phyloP scores from a whole-genome alignment of 257 asterid species.

The Plantago elongata region DNA sequence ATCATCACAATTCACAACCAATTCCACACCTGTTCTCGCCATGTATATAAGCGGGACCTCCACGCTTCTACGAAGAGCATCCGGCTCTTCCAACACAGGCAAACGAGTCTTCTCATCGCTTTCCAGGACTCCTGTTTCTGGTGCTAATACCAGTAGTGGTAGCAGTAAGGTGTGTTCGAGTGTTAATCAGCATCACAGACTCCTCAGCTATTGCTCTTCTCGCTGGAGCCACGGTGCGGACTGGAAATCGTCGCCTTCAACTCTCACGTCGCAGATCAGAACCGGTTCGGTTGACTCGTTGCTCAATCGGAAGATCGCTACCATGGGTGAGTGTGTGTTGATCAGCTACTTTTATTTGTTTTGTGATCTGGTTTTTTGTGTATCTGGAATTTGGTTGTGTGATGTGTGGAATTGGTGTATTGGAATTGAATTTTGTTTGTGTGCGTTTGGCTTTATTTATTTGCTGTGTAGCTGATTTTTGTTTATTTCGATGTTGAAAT shows the following conservation, averaged over 20 bases:
- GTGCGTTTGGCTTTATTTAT: conserved; percentile 4
- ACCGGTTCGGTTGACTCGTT: conserved; percentile 34
- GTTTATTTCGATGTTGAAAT: neutral
- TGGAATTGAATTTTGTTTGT: conserved; percentile 5
- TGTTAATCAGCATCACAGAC: conserved; percentile 35
- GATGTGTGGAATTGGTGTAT: conserved; percentile 11
- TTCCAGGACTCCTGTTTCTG: conserved; percentile 25
- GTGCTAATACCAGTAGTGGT: neutral
- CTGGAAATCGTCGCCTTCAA: conserved; percentile 80
- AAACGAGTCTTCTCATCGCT: conserved; percentile 36
- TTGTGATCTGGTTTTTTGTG: neutral
- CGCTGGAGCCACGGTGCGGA: conserved; percentile 92
- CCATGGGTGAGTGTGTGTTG: conserved; percentile 56
- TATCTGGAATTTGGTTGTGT: neutral
- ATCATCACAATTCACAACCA: neutral
- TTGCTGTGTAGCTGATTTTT: conserved; percentile 5
- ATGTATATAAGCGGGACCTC: conserved; percentile 64
- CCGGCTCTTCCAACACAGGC: conserved; percentile 33
- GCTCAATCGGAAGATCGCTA: conserved; percentile 67
- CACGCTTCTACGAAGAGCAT: conserved; percentile 49
- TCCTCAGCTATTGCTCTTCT: conserved; percentile 44
- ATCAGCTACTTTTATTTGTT: neutral
- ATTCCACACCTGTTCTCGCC: conserved; percentile 9
- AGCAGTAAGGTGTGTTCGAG: conserved; percentile 1
- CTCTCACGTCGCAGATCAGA: conserved; percentile 74